phyloP scores from a whole-genome alignment of 2,329 filamentous ascomycete species.

The Coniochaeta ligniaria region DNA sequence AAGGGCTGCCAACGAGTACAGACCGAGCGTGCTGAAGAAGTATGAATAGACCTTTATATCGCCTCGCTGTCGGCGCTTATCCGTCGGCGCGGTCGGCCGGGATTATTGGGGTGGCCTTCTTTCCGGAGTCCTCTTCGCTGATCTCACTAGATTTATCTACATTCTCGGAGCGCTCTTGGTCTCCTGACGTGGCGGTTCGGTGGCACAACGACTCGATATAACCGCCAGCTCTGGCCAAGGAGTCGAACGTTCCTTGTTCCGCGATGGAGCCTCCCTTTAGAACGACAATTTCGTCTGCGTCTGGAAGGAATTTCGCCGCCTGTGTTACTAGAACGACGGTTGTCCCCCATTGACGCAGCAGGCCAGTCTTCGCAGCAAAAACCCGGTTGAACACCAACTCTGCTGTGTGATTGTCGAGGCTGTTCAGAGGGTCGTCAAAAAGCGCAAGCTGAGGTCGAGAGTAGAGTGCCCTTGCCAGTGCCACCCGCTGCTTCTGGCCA shows the following conservation, averaged over 20 bases:
- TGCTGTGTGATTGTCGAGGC: constrained; percentile 12
- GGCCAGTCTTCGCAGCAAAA: constrained; percentile 2
- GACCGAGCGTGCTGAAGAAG: constrained; percentile 5
- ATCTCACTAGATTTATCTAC: neutral
- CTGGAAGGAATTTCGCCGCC: neutral
- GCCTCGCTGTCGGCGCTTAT: neutral
- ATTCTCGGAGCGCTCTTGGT: neutral
- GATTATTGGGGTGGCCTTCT: neutral
- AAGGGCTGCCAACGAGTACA: neutral
- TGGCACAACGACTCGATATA: neutral
- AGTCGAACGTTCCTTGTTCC: neutral
- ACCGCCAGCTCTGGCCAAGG: neutral
- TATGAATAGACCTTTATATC: constrained; percentile 5
- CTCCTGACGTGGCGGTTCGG: neutral
- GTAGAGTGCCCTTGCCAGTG: constrained; percentile 17
- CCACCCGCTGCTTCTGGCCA: constrained; percentile 13
- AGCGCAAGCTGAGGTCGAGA: constrained; percentile 11
- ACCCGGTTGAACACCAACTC: constrained; percentile 2
- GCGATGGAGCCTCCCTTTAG: neutral
- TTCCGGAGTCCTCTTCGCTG: neutral
- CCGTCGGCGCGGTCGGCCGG: neutral
- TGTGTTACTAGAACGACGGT: constrained; percentile 9
- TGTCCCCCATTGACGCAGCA: constrained; percentile 5
- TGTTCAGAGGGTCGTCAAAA: constrained; percentile 17
- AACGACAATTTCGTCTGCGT: neutral